These are phyloP conservation scores for Scheffersomyces coipomensis DNA, from an alignment of 805 yeast genomes.

Conservation along the genomic window DNA sequence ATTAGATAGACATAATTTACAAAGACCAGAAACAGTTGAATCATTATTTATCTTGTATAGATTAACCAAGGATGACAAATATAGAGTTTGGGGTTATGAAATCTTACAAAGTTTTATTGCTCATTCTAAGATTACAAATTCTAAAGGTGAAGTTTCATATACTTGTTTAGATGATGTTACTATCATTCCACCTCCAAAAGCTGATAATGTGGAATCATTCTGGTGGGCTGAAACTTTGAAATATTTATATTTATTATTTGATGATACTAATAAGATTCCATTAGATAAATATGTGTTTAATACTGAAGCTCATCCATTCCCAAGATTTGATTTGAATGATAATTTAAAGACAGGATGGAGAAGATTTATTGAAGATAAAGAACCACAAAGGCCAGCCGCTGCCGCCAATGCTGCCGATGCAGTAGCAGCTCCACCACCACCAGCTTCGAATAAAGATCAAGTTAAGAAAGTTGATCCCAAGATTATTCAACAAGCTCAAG, in stretches of 20 bases:
- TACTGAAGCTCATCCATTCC: slow-evolving; percentile 93
- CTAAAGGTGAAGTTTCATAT: slow-evolving; percentile 48
- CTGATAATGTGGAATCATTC: slow-evolving; percentile 85
- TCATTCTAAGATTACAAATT: slow-evolving; percentile 48
- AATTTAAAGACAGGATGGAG: slow-evolving; percentile 63
- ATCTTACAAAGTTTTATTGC: slow-evolving; percentile 70
- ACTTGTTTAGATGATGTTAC: slow-evolving; percentile 70
- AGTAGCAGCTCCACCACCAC: not conserved
- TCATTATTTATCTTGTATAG: slow-evolving; percentile 78
- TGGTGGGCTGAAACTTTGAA: slow-evolving; percentile 94
- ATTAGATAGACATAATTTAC: slow-evolving; percentile 77
- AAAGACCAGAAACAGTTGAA: slow-evolving; percentile 93
- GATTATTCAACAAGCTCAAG: not conserved
- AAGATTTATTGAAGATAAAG: slow-evolving; percentile 28
- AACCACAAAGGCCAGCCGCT: too few species aligned
- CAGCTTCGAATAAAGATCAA: slow-evolving; percentile 1
- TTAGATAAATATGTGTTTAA: slow-evolving; percentile 73
- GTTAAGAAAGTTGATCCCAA: slow-evolving; percentile 11
- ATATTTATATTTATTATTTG: slow-evolving; percentile 77
- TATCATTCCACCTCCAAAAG: slow-evolving; percentile 44
- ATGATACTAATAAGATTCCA: slow-evolving; percentile 61
- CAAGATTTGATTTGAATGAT: slow-evolving; percentile 56
- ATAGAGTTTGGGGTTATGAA: slow-evolving; percentile 87
- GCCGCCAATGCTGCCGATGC: not conserved
- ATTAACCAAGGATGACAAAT: slow-evolving; percentile 75